Evolutionary conservation across 768 basidiomycete genomes (phyloP).

Genomic region (Rhodotorula diobovata): DNA sequence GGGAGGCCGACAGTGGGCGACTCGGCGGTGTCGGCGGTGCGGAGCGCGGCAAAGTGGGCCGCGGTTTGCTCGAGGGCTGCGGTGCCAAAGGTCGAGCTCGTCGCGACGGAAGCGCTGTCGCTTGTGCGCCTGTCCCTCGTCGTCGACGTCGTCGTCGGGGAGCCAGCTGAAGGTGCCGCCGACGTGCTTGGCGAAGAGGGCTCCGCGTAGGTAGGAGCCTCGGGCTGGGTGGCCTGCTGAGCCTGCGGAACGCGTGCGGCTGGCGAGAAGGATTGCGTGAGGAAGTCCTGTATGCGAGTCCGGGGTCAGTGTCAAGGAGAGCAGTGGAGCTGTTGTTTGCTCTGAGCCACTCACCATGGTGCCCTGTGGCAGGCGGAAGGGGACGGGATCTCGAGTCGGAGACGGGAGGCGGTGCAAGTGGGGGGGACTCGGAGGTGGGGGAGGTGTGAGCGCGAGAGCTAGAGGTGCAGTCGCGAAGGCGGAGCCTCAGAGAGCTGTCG

Average conservation of each 20-base stretch:
- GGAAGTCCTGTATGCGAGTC: slow-evolving; percentile 1
- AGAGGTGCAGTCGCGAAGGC: no score
- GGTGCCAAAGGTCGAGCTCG: not conserved
- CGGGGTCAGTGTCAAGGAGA: fast-evolving
- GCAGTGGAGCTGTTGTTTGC: not conserved
- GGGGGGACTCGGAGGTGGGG: not conserved
- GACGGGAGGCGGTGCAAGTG: not conserved
- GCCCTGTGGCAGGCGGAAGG: not conserved
- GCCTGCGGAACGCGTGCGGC: not conserved
- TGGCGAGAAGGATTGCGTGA: slow-evolving; percentile 10
- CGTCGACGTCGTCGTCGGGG: not conserved
- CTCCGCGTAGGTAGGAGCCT: not conserved
- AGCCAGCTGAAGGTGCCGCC: not conserved
- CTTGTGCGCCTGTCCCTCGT: not conserved
- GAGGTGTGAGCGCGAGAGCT: not conserved
- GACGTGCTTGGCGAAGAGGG: no score
- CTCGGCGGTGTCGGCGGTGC: not conserved
- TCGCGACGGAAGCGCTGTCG: not conserved
- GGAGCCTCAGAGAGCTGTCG: not conserved
- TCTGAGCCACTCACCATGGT: not conserved
- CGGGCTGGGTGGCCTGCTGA: not conserved
- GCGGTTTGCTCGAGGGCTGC: not conserved
- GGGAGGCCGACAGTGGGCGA: not conserved
- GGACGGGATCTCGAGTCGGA: not conserved
- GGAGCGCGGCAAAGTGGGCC: not conserved